Base-by-base conservation (phyloP, 306 rosid species). In the Dalbergia cochinchinensis region DNA sequence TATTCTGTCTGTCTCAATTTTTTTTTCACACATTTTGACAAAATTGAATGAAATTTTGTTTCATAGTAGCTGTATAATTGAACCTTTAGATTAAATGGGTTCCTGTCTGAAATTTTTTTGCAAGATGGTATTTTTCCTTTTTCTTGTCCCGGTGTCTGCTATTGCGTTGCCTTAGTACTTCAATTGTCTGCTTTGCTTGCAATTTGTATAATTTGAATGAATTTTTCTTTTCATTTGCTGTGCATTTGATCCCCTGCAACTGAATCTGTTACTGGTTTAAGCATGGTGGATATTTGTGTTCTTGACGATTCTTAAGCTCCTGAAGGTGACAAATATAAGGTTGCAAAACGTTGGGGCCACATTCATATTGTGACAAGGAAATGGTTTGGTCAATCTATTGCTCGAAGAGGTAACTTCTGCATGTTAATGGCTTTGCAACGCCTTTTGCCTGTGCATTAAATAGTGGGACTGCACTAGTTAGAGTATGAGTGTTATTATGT, bases 291-390 rank as follows among this genome's bases (percentile, higher is more conserved):
- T 79, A 45, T 81, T 82, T 86, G 94, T 86, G 41, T 68, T 82
- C 98, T 90, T 92, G 90, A 95, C 92, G 79, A 71, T 89, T 81
- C 85, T 85, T 86, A 95, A 83, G 90, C 90, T 85, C 97, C 96
- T 75, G 93, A 95, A 89, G 98, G 99, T 79, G 99, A 90, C 90
- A 95, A 95, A 83, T 88, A 91, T 80, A 90, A 87, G 94, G 97
- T 92, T 71, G 99, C 99, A 31, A 89, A 84, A 72, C 80, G 69
- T 65, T 95, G 99, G 99, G 97, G 97, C 67, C 86, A 84, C 80
- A 89, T 92, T 82, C 74, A 50, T 85, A 88, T 93, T 71, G 95
- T 92, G 78, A 85, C 96, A 80, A 90, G 78, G 70, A 92, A 91
- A 85, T 95, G 99, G 99, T 90, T 95, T 82, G 88, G 91, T 86